phyloP scores from a whole-genome alignment of 2,329 filamentous ascomycete species.

The Epichloe sp. region DNA sequence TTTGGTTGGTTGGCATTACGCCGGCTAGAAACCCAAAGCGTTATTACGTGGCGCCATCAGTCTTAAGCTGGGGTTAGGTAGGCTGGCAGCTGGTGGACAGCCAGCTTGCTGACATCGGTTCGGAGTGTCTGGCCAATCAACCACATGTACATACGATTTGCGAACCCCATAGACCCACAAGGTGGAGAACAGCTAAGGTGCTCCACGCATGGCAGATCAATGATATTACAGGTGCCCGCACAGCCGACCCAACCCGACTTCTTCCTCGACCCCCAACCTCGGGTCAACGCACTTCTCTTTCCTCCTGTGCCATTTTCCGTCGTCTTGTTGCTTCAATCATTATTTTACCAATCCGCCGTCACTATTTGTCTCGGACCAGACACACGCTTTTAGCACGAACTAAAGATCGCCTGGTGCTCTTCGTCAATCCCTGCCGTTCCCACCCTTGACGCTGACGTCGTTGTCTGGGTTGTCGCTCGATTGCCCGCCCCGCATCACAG shows the following conservation, averaged over 20 bases:
- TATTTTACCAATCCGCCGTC: not conserved
- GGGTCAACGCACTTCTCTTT: not conserved
- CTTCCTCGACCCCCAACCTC: not conserved
- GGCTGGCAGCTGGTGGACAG: not conserved
- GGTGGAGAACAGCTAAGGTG: no score
- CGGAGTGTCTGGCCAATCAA: not conserved
- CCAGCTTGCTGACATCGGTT: no score
- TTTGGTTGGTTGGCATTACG: no score
- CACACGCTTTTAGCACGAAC: not conserved
- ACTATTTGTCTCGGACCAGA: not conserved
- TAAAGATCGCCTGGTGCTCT: not conserved
- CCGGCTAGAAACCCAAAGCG: no score
- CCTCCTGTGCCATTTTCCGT: not conserved
- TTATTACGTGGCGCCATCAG: no score
- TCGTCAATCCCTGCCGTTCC: not conserved
- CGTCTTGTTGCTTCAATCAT: not conserved
- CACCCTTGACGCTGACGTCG: not conserved
- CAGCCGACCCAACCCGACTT: not conserved
- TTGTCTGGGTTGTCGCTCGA: not conserved
- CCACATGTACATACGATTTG: no score
- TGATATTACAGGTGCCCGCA: not conserved
- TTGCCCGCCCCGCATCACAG: constrained; percentile 1
- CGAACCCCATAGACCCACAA: no score
- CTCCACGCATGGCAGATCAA: not conserved
- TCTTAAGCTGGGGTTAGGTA: not conserved